Percentiles rank a stretch among this genome's conserved stretches.
phyloP scores from a whole-genome alignment of 495 filamentous ascomycete species.

The Usnea hakonensis region DNA sequence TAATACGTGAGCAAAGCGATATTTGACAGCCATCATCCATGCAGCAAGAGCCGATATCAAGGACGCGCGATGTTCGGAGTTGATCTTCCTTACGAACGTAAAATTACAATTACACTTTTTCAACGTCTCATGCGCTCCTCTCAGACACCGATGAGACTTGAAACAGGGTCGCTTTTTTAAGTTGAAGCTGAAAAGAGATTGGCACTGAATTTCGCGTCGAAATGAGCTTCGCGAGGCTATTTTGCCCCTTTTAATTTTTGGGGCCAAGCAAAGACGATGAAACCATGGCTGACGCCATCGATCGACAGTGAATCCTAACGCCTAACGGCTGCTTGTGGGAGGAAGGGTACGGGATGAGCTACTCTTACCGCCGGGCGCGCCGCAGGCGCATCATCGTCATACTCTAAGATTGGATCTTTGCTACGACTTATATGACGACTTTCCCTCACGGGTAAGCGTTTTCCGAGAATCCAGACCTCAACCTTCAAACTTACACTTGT shows the following conservation, averaged over 20 bases:
- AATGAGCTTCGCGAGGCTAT: background rate
- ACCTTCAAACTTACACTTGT: background rate
- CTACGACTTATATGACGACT: background rate
- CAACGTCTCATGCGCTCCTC: background rate
- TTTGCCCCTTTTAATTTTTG: background rate
- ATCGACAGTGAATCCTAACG: background rate
- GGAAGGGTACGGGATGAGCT: background rate
- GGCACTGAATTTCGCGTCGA: background rate
- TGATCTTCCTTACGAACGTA: background rate
- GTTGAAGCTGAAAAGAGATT: background rate
- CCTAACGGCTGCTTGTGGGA: background rate
- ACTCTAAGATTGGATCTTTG: background rate
- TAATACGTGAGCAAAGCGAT: background rate
- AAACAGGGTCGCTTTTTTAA: background rate
- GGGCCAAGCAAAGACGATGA: background rate
- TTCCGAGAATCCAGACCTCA: background rate
- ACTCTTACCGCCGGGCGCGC: background rate
- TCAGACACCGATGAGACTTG: too few relatives aligned
- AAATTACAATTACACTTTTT: background rate
- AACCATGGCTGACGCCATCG: conserved; percentile 7
- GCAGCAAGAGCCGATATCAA: background rate
- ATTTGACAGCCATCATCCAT: background rate
- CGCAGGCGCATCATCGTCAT: background rate
- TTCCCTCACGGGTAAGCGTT: background rate
- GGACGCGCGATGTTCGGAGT: background rate